Evolutionary conservation across 2,329 filamentous ascomycete species (phyloP), one percentile per base, ranked within the genome.

Genomic region (Neocucurbitaria cava): DNA sequence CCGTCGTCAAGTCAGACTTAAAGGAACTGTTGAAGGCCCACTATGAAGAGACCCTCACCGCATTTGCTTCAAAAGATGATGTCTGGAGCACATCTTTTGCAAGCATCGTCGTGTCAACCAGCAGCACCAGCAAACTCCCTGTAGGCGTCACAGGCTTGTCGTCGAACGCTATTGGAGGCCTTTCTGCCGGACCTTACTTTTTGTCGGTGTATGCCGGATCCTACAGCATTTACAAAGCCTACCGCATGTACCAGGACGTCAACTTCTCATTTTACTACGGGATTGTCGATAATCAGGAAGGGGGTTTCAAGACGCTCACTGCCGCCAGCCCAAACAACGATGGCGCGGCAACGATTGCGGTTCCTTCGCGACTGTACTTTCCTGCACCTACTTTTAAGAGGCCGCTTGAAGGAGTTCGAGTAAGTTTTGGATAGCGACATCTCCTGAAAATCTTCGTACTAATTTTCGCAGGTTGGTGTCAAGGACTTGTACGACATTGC

Each of bases 401-500:
- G 4, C 28, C 28, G 1, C 28, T 31, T 31, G 28, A 31, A 11
- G 28, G 28, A 31, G 28, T 31, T 31, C 28, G 28, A 31, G 28
- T 31, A 31, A 31, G 28, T 31, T 11, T 15, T 31, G 28, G 28
- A 31, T 11, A 31, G 4, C 11, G 13, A 11, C 28, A 31, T 31
- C 28, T 11, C 1, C 9, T 31, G 11, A 7, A 6, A 1, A 31
- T 31, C 28, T 4, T 31, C 28, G 13, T 31, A 31, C 28, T 31
- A 11, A 31, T 31, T 11, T 11, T 7, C 8, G 28, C 11, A 31
- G 28, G 3, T 44, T 11, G 41, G 41, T 18, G 24, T 44, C 24
- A 44, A 44, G 18, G 41, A 44, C 26, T 28, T 44, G 17, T 44
- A 28, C n/a, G 41, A 44, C 41, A n/a, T 44, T 18, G 13, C 41